These are phyloP conservation scores for Leptodontidium sp. DNA, from an alignment of 2,329 filamentous ascomycete species.

Conservation along the genomic window DNA sequence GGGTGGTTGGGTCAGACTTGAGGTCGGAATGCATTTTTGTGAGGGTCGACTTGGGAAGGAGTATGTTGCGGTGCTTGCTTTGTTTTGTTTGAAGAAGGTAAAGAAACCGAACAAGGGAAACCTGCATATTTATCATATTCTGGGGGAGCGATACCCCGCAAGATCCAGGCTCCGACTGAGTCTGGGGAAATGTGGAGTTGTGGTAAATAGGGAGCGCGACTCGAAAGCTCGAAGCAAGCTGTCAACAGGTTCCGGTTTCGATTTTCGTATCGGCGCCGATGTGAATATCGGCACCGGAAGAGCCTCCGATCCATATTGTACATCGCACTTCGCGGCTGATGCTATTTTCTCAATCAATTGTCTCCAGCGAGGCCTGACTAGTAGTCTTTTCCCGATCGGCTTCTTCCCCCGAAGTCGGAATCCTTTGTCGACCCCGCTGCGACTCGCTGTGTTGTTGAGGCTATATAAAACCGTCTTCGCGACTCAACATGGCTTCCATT, in stretches of 20 bases:
- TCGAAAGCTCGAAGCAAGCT: not conserved
- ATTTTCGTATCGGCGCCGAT: not conserved
- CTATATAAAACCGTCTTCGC: not conserved
- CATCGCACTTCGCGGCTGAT: not conserved
- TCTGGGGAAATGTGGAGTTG: not conserved
- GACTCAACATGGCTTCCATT: not conserved
- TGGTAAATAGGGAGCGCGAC: not conserved
- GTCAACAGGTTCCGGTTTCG: not conserved
- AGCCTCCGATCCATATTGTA: not conserved
- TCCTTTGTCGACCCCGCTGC: not conserved
- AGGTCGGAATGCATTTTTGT: not conserved
- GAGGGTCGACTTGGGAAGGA: not conserved
- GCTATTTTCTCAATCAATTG: not conserved
- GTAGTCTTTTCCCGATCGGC: not conserved
- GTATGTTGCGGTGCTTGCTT: not conserved
- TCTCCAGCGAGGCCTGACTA: not conserved
- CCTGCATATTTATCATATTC: not conserved
- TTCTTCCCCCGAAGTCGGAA: not conserved
- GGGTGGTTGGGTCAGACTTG: not conserved
- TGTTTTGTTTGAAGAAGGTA: not conserved
- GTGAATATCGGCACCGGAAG: not conserved
- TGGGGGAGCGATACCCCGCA: not conserved
- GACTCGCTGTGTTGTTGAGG: not conserved
- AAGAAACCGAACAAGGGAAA: not conserved
- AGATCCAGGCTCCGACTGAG: not conserved